These are phyloP conservation scores for Vitis hybrid DNA, from an alignment of 177 flowering plant species.

Conservation along the genomic window DNA sequence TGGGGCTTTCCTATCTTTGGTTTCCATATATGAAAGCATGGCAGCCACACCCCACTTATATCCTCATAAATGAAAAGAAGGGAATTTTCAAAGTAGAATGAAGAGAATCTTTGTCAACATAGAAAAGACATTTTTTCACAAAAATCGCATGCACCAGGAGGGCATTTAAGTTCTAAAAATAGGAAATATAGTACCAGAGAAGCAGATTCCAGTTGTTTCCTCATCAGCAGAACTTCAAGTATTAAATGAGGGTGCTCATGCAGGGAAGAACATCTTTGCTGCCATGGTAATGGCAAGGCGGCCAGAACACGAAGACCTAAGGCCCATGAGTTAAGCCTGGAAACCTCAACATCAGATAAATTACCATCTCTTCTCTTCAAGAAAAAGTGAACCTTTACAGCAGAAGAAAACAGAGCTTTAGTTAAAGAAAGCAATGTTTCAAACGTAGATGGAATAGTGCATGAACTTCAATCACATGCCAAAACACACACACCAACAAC, in stretches of 20 bases:
- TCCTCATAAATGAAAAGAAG: not conserved
- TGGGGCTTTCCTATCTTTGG: not conserved
- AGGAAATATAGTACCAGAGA: slow-evolving; percentile 56
- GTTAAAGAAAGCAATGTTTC: not conserved
- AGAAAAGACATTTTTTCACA: not conserved
- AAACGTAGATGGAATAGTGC: not conserved
- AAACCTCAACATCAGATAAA: slow-evolving; percentile 77
- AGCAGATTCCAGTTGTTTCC: slow-evolving; percentile 96
- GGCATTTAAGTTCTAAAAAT: not conserved
- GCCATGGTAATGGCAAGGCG: slow-evolving; percentile 96
- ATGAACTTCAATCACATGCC: not conserved
- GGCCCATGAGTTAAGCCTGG: slow-evolving; percentile 96
- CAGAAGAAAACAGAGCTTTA: not conserved
- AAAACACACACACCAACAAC: not conserved
- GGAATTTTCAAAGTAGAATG: not conserved
- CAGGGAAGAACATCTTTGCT: slow-evolving; percentile 92
- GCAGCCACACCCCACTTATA: not conserved
- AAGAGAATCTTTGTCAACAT: not conserved
- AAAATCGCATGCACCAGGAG: not conserved
- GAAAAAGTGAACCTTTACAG: slow-evolving; percentile 93
- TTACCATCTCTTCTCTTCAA: slow-evolving; percentile 88
- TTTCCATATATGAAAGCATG: not conserved
- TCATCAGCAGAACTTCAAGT: slow-evolving; percentile 92
- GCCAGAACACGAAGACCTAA: slow-evolving; percentile 95
- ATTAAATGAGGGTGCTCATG: slow-evolving; percentile 97